Evolutionary conservation across 164 flowering plant genomes (phyloP), one percentile per base, ranked within the genome.

Genomic region (Nelumbo lutea): DNA sequence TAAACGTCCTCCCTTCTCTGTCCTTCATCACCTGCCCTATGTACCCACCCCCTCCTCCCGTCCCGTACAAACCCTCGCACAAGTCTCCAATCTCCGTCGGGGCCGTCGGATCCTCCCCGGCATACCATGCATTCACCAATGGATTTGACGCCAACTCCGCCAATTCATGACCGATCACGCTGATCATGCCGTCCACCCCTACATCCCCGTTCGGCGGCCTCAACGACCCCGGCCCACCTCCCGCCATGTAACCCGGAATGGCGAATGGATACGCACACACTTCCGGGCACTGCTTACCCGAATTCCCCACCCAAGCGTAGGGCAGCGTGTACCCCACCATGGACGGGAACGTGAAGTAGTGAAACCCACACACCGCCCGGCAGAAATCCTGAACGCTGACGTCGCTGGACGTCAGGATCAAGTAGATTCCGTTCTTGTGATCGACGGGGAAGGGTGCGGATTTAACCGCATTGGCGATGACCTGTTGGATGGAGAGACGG

Each of bases 291-390:
- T 89, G 97, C 70, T 76, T 81, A 1, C 84, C 96, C 4, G 96
- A 89, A 75, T 92, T 84, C 0, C 98, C 98, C 1, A 95, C 78
- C 98, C 98, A 95, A 4, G 98, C 98, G 83, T 91, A 95, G 1
- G 98, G 98, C 10, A 92, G 68, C 1, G 97, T 92, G 84, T 85
- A 83, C 5, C 98, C 98, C 14, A 90, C 98, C 75, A 84, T 68
- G 0, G 96, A 88, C 0, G 97, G 93, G 81, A 90, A 91, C 6
- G 98, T 95, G 83, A 95, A 91, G 85, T 92, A 91, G 70, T 95
- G 98, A 75, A 91, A 92, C 47, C 98, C 98, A 70, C 98, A 95
- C 1, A 89, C 96, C 0, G 95, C 93, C 5, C 95, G 79, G 76
- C 98, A 95, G 77, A 85, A 95, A 44, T 92, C 97, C 76, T 95